Evolutionary conservation across 768 basidiomycete species (phyloP).

Genomic region (Strobilomyces confusus): DNA sequence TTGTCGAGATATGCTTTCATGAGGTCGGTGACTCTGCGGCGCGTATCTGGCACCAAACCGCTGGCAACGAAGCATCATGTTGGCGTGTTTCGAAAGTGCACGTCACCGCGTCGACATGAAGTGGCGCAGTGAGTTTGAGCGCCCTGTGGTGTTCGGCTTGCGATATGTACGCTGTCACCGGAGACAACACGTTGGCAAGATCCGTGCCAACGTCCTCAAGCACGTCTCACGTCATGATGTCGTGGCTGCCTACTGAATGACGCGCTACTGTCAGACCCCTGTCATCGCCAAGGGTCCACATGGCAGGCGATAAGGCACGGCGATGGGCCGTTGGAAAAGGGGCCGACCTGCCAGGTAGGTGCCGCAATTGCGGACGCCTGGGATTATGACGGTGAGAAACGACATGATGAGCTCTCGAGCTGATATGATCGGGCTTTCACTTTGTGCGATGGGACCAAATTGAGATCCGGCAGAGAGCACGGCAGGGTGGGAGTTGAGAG

Average conservation of each 20-base stretch:
- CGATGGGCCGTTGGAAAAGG: slow-evolving; percentile 5
- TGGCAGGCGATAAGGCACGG: slow-evolving; percentile 19
- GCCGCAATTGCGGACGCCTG: slow-evolving; percentile 11
- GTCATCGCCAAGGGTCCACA: slow-evolving; percentile 5
- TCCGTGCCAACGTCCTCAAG: slow-evolving; percentile 1
- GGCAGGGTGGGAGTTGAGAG: slow-evolving; percentile 18
- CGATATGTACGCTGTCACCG: slow-evolving; percentile 1
- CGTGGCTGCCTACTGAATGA: slow-evolving; percentile 5
- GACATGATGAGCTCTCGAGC: slow-evolving; percentile 12
- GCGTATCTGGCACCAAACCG: slow-evolving; percentile 7
- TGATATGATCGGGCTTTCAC: slow-evolving; percentile 21
- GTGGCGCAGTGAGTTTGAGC: slow-evolving; percentile 16
- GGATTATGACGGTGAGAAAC: slow-evolving; percentile 17
- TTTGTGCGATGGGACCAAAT: slow-evolving; percentile 15
- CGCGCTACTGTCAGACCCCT: slow-evolving; percentile 11
- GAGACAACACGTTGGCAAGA: slow-evolving; percentile 7
- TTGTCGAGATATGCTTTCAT: slow-evolving; percentile 13
- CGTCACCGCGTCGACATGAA: slow-evolving; percentile 10
- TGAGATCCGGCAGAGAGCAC: slow-evolving; percentile 20
- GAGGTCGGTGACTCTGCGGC: slow-evolving; percentile 21
- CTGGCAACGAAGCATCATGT: slow-evolving; percentile 1
- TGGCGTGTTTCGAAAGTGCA: slow-evolving; percentile 17
- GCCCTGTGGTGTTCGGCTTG: slow-evolving; percentile 2
- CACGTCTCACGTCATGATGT: neutral
- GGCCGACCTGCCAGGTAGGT: slow-evolving; percentile 8